Conservation (phyloP, 371 early-diverging fungal species). For the Catenaria anguillulae region DNA sequence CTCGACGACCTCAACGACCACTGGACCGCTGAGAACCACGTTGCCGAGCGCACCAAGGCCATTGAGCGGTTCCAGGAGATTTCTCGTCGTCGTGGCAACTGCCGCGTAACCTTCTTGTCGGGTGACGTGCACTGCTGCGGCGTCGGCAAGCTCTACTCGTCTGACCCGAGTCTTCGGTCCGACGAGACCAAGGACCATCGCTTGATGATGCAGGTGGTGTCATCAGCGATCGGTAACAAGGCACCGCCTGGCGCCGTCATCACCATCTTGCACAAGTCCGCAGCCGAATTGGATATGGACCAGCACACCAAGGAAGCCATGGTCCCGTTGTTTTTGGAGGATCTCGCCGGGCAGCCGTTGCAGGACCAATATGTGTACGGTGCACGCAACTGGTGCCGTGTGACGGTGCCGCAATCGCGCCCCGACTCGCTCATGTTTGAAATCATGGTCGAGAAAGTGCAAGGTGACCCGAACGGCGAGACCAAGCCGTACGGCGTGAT, state of each 20-base stretch:
- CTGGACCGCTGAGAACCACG: slow-evolving; percentile 54
- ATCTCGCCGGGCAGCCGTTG: slow-evolving; percentile 26
- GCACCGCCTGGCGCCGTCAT: slow-evolving; percentile 17
- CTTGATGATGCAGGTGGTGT: slow-evolving; percentile 58
- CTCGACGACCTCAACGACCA: slow-evolving; percentile 68
- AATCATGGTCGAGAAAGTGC: not conserved
- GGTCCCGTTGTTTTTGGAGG: slow-evolving; percentile 26
- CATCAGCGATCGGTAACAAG: slow-evolving; percentile 56
- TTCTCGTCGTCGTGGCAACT: slow-evolving; percentile 30
- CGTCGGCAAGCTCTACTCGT: slow-evolving; percentile 25
- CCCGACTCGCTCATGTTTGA: not conserved
- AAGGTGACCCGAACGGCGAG: not conserved
- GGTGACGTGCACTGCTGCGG: slow-evolving; percentile 81
- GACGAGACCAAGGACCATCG: slow-evolving; percentile 34
- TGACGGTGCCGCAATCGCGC: not conserved
- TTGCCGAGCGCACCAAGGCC: slow-evolving; percentile 49
- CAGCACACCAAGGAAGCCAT: slow-evolving; percentile 33
- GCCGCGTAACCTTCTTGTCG: slow-evolving; percentile 65
- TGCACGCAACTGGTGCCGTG: slow-evolving; percentile 20
- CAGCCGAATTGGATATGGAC: slow-evolving; percentile 19
- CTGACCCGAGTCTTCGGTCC: not conserved
- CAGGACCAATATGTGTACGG: slow-evolving; percentile 21
- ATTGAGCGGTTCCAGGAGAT: slow-evolving; percentile 46
- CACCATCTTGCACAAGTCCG: slow-evolving; percentile 19
- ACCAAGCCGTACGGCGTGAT: not conserved